These are phyloP conservation scores for Jacaranda copaia DNA, from an alignment of 257 asterid genomes.

Conservation along the genomic window DNA sequence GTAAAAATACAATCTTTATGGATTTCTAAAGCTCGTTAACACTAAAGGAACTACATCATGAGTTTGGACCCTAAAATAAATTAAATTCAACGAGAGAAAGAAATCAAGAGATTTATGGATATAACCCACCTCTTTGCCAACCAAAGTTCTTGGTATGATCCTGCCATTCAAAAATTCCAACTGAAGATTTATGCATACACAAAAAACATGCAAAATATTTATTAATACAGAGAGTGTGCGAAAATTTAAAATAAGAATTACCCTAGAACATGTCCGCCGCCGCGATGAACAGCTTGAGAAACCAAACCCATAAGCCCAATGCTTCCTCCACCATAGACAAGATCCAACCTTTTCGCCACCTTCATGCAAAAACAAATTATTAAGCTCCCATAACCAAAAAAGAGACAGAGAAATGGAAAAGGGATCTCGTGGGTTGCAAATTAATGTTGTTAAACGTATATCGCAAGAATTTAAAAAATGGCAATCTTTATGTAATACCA, in stretches of 20 bases:
- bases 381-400: neutral
- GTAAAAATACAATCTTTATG: constrained; percentile 39
- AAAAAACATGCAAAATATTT: neutral
- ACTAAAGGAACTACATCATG: no score
- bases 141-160: constrained; percentile 57
- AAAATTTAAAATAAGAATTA: neutral
- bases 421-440: neutral
- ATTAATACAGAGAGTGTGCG: neutral
- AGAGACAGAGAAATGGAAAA: neutral
- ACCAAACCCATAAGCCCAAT: constrained; percentile 71
- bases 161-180: constrained; percentile 32
- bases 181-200: neutral
- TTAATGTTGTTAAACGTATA: neutral
- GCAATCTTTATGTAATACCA: constrained; percentile 43
- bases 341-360: constrained; percentile 62
- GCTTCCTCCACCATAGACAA: constrained; percentile 76
- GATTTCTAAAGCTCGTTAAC: neutral
- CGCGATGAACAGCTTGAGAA: constrained; percentile 61
- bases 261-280: constrained; percentile 75
- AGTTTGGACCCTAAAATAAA: neutral
- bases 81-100: neutral
- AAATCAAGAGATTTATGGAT: neutral
- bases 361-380: constrained; percentile 30
- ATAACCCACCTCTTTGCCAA: constrained; percentile 54
- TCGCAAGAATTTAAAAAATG: neutral